These are phyloP conservation scores for Debaryomycetaceae sp. DNA, from an alignment of 1,139 yeast genomes.

Conservation along the genomic window DNA sequence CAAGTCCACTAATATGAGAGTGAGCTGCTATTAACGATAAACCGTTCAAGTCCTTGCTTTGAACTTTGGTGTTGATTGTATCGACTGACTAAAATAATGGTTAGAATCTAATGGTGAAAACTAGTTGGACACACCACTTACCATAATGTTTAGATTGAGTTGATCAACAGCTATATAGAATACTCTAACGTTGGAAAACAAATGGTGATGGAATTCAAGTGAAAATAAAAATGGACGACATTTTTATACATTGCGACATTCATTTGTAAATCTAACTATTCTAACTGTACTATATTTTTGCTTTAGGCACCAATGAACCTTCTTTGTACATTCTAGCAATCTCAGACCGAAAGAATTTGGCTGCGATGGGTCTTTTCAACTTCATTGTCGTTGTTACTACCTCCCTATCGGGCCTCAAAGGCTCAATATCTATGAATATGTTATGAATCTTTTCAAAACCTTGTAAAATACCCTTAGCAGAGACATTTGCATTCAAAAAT, in stretches of 20 bases:
- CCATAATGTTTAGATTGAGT: constrained; percentile 3
- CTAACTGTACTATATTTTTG: not conserved
- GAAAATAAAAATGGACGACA: not conserved
- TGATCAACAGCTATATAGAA: not conserved
- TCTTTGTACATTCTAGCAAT: constrained; percentile 17
- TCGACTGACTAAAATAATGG: constrained; percentile 14
- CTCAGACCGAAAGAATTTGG: constrained; percentile 15
- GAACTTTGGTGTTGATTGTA: constrained; percentile 33
- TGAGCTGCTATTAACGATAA: constrained; percentile 89
- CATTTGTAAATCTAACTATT: not conserved
- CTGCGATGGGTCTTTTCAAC: constrained; percentile 29
- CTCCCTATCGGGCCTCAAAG: constrained; percentile 27
- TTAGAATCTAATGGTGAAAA: not conserved
- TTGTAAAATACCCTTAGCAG: constrained; percentile 14
- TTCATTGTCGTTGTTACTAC: constrained; percentile 42
- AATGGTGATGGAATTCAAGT: not conserved
- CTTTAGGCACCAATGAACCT: constrained; percentile 10
- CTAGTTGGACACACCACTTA: constrained; percentile 1
- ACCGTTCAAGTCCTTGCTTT: constrained; percentile 48
- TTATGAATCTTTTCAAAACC: constrained; percentile 33
- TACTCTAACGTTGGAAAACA: not conserved
- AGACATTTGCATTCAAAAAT: constrained; percentile 21
- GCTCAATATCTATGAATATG: constrained; percentile 30
- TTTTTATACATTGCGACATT: not conserved
- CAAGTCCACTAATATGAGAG: constrained; percentile 93